These are phyloP conservation scores for Verticillium dahliae DNA, from an alignment of 2,329 filamentous ascomycete species.

Conservation along the genomic window DNA sequence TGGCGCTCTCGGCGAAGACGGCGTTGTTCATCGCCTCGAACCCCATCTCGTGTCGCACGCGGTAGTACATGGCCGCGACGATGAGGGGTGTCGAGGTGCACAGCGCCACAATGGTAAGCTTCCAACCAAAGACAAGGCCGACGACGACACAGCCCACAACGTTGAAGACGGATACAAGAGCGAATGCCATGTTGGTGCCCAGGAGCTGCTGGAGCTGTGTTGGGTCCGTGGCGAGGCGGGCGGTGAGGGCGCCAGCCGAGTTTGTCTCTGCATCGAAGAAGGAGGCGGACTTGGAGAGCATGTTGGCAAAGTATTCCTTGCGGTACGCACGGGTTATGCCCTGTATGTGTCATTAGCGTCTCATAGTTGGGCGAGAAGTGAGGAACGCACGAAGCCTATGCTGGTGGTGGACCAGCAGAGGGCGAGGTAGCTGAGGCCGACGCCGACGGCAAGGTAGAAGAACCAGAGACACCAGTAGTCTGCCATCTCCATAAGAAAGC, in stretches of 20 bases:
- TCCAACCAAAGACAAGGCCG: slow-evolving; percentile 26
- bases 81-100: slow-evolving; percentile 26
- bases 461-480: slow-evolving; percentile 25
- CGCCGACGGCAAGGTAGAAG: slow-evolving; percentile 18
- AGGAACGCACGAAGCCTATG: background rate
- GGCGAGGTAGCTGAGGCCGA: slow-evolving; percentile 19
- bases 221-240: slow-evolving; percentile 20
- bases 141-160: slow-evolving; percentile 21
- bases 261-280: slow-evolving; percentile 23
- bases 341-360: background rate
- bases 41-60: slow-evolving; percentile 40
- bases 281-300: slow-evolving; percentile 18
- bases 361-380: background rate
- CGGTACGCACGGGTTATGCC: background rate
- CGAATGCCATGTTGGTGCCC: slow-evolving; percentile 21
- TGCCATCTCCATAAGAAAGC: slow-evolving; percentile 5
- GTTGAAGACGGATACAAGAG: slow-evolving; percentile 20
- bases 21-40: slow-evolving; percentile 52
- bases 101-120: slow-evolving; percentile 28
- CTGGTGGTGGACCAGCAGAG: slow-evolving; percentile 14
- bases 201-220: slow-evolving; percentile 24
- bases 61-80: slow-evolving; percentile 26
- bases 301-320: slow-evolving; percentile 19
- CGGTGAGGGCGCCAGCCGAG: slow-evolving; percentile 19
- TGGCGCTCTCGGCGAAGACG: slow-evolving; percentile 53